phyloP scores from a whole-genome alignment of 2,329 filamentous ascomycete species.

The Berkeleyomyces basicola region DNA sequence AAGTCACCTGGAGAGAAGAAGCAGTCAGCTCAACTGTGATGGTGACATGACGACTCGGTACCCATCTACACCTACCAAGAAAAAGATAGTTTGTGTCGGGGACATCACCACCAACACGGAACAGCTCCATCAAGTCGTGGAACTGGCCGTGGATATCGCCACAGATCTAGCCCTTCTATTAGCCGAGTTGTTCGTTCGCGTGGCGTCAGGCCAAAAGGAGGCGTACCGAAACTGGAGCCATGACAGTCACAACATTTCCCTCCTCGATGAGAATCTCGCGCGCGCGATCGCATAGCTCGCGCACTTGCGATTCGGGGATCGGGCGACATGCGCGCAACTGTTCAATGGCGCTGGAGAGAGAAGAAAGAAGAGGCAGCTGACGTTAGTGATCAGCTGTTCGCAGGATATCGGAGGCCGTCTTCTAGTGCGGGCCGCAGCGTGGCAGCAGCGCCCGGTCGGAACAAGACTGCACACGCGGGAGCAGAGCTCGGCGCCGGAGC shows the following conservation, averaged over 20 bases:
- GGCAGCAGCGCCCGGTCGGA: not conserved
- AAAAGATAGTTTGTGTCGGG: constrained; percentile 95
- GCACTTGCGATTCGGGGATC: constrained; percentile 87
- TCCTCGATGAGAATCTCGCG: constrained; percentile 93
- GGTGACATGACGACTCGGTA: not conserved
- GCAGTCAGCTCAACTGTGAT: constrained; percentile 11
- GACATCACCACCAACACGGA: constrained; percentile 81
- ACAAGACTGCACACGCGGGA: not conserved
- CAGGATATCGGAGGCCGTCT: too few species aligned
- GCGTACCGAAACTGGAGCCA: constrained; percentile 77
- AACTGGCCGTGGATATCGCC: constrained; percentile 96
- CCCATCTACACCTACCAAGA: constrained; percentile 46
- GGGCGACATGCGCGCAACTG: constrained; percentile 90
- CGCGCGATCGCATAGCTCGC: constrained; percentile 93
- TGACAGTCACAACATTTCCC: constrained; percentile 89
- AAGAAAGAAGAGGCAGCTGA: not conserved
- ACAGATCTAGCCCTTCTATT: constrained; percentile 47
- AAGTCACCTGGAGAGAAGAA: constrained; percentile 53
- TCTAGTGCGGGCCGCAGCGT: not conserved
- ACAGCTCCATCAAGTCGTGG: constrained; percentile 92
- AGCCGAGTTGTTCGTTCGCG: not conserved
- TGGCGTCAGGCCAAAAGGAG: constrained; percentile 10
- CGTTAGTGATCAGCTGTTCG: not conserved
- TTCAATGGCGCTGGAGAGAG: constrained; percentile 61
- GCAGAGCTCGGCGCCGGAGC: not conserved